A percentile compares a stretch with the other conserved stretches of the same genome.
Evolutionary conservation across 176 grass and related monocot species (phyloP).

Genomic region (Triticum dicoccoides): DNA sequence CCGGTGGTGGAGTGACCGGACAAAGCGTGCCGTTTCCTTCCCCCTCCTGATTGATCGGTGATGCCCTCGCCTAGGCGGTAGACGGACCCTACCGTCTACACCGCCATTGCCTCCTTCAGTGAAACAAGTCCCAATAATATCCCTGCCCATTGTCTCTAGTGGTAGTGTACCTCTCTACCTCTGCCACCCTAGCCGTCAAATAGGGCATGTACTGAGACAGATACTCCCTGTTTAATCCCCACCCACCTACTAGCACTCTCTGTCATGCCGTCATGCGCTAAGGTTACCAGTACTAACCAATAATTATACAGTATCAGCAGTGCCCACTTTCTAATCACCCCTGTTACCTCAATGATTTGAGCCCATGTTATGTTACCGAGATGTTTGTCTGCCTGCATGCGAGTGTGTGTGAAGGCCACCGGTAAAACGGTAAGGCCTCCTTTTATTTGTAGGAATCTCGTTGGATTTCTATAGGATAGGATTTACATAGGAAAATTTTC

Average conservation of each 20-base stretch:
- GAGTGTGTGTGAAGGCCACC: background rate
- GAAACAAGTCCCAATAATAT: slow-evolving; percentile 33
- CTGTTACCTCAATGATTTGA: slow-evolving; percentile 36
- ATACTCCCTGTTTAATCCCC: background rate
- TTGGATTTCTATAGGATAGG: too few relatives aligned
- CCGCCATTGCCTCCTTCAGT: slow-evolving; percentile 24
- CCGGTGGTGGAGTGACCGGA: too few relatives aligned
- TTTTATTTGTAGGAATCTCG: too few relatives aligned
- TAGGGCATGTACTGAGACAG: too few relatives aligned
- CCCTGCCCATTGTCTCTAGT: background rate
- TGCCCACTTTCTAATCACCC: too few relatives aligned
- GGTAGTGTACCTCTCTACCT: too few relatives aligned
- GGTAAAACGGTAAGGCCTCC: slow-evolving; percentile 3
- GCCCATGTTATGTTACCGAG: slow-evolving; percentile 27
- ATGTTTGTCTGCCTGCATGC: background rate
- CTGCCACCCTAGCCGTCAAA: too few relatives aligned
- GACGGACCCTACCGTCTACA: background rate
- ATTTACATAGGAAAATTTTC: too few relatives aligned
- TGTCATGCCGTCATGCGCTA: background rate
- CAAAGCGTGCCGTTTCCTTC: too few relatives aligned
- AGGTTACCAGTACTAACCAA: too few relatives aligned
- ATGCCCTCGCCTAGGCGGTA: too few relatives aligned
- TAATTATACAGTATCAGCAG: background rate
- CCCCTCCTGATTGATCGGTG: too few relatives aligned
- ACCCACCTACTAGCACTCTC: background rate